phyloP scores from a whole-genome alignment of 805 yeast species.

The Metschnikowia drakensbergensis region DNA sequence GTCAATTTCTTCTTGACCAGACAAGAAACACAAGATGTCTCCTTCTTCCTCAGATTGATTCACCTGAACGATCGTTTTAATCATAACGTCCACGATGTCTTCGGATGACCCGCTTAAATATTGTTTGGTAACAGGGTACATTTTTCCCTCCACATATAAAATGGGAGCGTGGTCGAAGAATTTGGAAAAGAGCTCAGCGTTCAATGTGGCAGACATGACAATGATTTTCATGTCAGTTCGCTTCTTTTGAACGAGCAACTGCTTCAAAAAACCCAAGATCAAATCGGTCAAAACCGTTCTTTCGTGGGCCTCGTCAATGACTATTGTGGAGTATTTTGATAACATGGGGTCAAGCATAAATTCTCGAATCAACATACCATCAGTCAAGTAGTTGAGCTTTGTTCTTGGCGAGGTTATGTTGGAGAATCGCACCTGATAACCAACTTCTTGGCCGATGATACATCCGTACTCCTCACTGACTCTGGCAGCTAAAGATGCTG shows the following conservation, averaged over 20 bases:
- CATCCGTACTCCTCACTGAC: slow-evolving; percentile 88
- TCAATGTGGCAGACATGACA: slow-evolving; percentile 95
- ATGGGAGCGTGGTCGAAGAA: slow-evolving; percentile 83
- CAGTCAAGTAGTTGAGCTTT: slow-evolving; percentile 80
- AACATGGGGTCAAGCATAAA: slow-evolving; percentile 70
- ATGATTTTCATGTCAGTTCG: slow-evolving; percentile 62
- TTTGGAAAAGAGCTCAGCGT: slow-evolving; percentile 78
- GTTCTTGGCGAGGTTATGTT: slow-evolving; percentile 59
- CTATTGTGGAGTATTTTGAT: slow-evolving; percentile 64
- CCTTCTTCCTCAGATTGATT: slow-evolving; percentile 80
- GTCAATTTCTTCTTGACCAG: slow-evolving; percentile 98
- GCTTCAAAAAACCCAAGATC: slow-evolving; percentile 81
- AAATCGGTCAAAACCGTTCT: slow-evolving; percentile 89
- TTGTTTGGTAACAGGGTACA: slow-evolving; percentile 73
- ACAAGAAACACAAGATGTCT: slow-evolving; percentile 85
- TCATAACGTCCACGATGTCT: slow-evolving; percentile 78
- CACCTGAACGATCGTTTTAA: slow-evolving; percentile 71
- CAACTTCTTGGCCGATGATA: slow-evolving; percentile 73
- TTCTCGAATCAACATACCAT: slow-evolving; percentile 95
- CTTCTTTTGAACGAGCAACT: slow-evolving; percentile 47
- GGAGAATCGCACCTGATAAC: slow-evolving; percentile 90
- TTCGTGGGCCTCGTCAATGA: slow-evolving; percentile 97
- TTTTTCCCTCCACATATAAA: slow-evolving; percentile 82
- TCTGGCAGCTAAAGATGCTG: slow-evolving; percentile 87
- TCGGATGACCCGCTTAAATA: slow-evolving; percentile 65